Evolutionary conservation across 2,329 filamentous ascomycete species (phyloP).

Genomic region (Penicillium psychrosexuale): DNA sequence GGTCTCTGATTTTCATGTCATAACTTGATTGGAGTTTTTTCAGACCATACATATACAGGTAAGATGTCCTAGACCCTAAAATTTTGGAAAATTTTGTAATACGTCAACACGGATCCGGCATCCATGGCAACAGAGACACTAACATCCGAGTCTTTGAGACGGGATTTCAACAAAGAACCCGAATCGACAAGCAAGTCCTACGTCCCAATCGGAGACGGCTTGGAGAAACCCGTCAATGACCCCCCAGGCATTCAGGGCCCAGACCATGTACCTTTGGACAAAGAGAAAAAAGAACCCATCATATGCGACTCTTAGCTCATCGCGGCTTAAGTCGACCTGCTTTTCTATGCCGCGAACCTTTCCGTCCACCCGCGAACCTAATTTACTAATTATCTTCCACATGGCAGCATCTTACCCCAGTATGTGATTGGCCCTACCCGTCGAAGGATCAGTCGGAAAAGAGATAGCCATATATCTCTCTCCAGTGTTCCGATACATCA

Average conservation of each 20-base stretch:
- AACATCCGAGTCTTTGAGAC: neutral
- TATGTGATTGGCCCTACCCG: slow-evolving; percentile 2
- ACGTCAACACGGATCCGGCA: neutral
- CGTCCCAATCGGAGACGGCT: neutral
- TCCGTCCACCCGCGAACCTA: slow-evolving; percentile 22
- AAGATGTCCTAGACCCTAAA: neutral
- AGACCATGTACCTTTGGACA: slow-evolving; percentile 5
- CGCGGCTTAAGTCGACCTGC: slow-evolving; percentile 15
- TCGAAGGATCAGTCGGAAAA: slow-evolving; percentile 13
- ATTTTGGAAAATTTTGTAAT: neutral
- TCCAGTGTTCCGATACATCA: slow-evolving; percentile 11
- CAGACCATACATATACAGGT: neutral
- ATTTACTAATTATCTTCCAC: slow-evolving; percentile 8
- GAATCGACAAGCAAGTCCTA: neutral
- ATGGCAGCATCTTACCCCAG: neutral
- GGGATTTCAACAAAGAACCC: neutral
- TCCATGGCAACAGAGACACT: slow-evolving; percentile 4
- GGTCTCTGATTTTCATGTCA: neutral
- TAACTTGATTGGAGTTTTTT: neutral
- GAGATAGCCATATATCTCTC: neutral
- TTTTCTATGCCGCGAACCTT: slow-evolving; percentile 16
- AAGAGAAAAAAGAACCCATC: slow-evolving; percentile 5
- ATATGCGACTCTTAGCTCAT: slow-evolving; percentile 5
- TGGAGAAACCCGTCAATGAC: neutral
- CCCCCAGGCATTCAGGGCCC: neutral